Base-by-base conservation (phyloP, 306 rosid genomes). In the Abrus pulchellus region DNA sequence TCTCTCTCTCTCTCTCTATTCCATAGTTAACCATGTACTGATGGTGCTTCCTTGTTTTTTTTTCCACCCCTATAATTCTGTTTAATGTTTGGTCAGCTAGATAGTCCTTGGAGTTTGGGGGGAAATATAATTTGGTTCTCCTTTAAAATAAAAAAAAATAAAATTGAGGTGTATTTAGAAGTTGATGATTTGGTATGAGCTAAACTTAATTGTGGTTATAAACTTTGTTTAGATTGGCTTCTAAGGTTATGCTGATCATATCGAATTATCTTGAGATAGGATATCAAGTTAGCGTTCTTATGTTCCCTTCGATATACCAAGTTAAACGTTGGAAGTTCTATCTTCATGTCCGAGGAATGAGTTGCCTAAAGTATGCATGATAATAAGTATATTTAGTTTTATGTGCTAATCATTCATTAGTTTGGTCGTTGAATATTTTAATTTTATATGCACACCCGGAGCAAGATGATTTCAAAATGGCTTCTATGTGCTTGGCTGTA, bases 291-390 rank as follows among this genome's bases (percentile, higher is more conserved):
- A 54, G 48, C 8, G 14, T 67, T 55, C 54, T 52, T 29, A n/a
- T 38, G 32, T 78, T 67, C 27, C 28, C 45, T 77, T 75, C 12
- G 45, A 43, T 52, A 65, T 77, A 52, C 59, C 27, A 65, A 40
- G 27, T 40, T 77, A 29, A 74, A 60, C 30, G 14, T 75, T 30
- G 5, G 14, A 74, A 27, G 50, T 32, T 43, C 30, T 74, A 30
- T 43, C 8, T 7, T 3, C 43, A n/a, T 57, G 55, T 74, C 67
- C 5, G 38, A 28, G 47, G 70, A 47, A 45, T 47, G 61, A 5
- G 34, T 61, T 61, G 13, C 61, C 13, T 49, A 3, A 77, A 77
- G 45, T 44, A 53, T 53, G 56, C 55, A 55, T 13, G n/a, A 10
- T 10, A 38, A 14, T 62, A n/a, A 63, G 47, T 12, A 5, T 63